phyloP scores from a whole-genome alignment of 2,329 filamentous ascomycete genomes.

The Trichoderma breve region DNA sequence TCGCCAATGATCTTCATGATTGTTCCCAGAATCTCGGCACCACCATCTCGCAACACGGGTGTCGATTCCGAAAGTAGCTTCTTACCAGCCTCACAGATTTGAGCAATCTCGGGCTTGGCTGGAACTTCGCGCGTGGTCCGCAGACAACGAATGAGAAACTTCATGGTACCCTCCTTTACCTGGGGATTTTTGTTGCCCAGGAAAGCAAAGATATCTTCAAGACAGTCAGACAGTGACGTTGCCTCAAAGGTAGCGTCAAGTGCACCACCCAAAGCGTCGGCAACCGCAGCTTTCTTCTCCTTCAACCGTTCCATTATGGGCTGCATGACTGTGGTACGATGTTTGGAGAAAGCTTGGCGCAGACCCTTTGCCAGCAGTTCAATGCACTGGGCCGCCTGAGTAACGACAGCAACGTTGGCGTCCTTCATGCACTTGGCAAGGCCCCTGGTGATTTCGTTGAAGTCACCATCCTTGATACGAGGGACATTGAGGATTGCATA shows the following conservation, averaged over 20 bases:
- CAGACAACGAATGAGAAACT: conserved; percentile 86
- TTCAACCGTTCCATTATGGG: conserved; percentile 95
- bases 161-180: conserved; percentile 92
- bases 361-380: conserved; percentile 86
- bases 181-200: conserved; percentile 95
- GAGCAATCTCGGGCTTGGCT: conserved; percentile 75
- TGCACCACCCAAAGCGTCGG: conserved; percentile 83
- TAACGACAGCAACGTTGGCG: conserved; percentile 93
- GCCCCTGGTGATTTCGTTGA: conserved; percentile 76
- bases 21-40: conserved; percentile 88
- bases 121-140: conserved; percentile 82
- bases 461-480: conserved; percentile 86
- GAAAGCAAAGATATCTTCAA: conserved; percentile 87
- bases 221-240: conserved; percentile 74
- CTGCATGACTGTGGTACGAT: conserved; percentile 75
- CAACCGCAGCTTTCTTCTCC: conserved; percentile 89
- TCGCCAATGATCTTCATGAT: conserved; percentile 99
- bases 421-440: conserved; percentile 99
- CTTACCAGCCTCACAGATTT: conserved; percentile 83
- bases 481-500: conserved; percentile 77
- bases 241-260: conserved; percentile 67
- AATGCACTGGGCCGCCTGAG: conserved; percentile 87
- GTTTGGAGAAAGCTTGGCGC: conserved; percentile 73
- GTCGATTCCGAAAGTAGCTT: conserved; percentile 89
- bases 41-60: conserved; percentile 80